Conservation (phyloP, 495 filamentous ascomycete genomes). For the Talaromyces proteolyticus region DNA sequence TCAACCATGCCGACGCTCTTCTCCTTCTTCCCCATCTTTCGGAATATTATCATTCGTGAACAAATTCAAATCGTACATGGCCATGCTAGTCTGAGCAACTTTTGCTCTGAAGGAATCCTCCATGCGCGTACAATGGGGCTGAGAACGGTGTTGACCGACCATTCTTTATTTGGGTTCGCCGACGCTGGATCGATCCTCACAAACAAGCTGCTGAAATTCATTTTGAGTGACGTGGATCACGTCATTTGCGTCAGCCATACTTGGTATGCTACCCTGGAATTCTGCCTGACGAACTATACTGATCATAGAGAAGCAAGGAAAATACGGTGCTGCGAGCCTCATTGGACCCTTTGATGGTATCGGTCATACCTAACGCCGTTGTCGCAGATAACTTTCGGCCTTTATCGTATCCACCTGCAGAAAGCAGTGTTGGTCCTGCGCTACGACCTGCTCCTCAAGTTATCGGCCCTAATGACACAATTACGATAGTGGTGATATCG, state of each 20-base stretch:
- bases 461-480: constrained; percentile 74
- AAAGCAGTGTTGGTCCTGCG: not conserved
- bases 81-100: constrained; percentile 82
- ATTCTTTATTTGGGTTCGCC: constrained; percentile 96
- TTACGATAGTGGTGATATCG: constrained; percentile 95
- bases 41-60: constrained; percentile 91
- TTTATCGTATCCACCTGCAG: constrained; percentile 34
- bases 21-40: constrained; percentile 94
- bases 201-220: constrained; percentile 96
- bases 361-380: constrained; percentile 94
- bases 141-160: constrained; percentile 93
- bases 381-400: constrained; percentile 95
- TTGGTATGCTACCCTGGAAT: constrained; percentile 51
- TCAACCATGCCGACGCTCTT: constrained; percentile 97
- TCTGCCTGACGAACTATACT: not conserved
- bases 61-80: constrained; percentile 96
- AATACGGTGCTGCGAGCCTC: constrained; percentile 95
- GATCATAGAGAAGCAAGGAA: constrained; percentile 64
- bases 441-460: constrained; percentile 30
- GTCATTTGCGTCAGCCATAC: constrained; percentile 98
- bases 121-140: constrained; percentile 96
- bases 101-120: constrained; percentile 92
- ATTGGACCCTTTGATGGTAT: constrained; percentile 93
- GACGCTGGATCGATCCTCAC: constrained; percentile 94
- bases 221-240: constrained; percentile 93